Evolutionary conservation across 441 rosid genomes (phyloP).

Genomic region (Theobroma grandiflorum): DNA sequence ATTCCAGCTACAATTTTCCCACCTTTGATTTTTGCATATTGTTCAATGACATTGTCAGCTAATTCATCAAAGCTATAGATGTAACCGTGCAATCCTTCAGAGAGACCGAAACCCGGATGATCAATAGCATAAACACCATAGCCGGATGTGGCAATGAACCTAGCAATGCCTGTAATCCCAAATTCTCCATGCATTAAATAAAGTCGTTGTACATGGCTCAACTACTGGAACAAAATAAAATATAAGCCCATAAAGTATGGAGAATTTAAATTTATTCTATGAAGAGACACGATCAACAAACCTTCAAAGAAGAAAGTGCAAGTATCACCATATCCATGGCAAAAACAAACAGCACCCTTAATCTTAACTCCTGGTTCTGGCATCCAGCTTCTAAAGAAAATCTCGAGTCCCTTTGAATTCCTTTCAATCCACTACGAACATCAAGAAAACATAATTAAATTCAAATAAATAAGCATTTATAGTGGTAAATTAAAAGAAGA

Average conservation of each 20-base stretch:
- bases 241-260: background rate
- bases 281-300: constrained; percentile 39
- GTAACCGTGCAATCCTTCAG: constrained; percentile 95
- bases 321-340: constrained; percentile 97
- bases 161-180: constrained; percentile 75
- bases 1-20: background rate
- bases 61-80: constrained; percentile 74
- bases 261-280: background rate
- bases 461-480: background rate
- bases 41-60: constrained; percentile 77
- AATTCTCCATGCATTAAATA: constrained; percentile 16
- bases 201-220: constrained; percentile 12
- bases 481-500: background rate
- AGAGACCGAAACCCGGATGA: constrained; percentile 88
- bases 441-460: constrained; percentile 20
- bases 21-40: constrained; percentile 82
- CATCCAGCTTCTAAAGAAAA: constrained; percentile 88
- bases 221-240: constrained; percentile 5
- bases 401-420: constrained; percentile 72
- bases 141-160: constrained; percentile 69
- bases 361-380: constrained; percentile 63
- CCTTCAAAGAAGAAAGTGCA: constrained; percentile 99
- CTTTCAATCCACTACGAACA: constrained; percentile 76
- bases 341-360: constrained; percentile 76
- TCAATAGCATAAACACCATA: constrained; percentile 86